A percentile compares a stretch with the other conserved stretches of the same genome.
These are phyloP conservation scores for Mucor saturninus DNA, from an alignment of 371 early-diverging fungal species.

Conservation along the genomic window DNA sequence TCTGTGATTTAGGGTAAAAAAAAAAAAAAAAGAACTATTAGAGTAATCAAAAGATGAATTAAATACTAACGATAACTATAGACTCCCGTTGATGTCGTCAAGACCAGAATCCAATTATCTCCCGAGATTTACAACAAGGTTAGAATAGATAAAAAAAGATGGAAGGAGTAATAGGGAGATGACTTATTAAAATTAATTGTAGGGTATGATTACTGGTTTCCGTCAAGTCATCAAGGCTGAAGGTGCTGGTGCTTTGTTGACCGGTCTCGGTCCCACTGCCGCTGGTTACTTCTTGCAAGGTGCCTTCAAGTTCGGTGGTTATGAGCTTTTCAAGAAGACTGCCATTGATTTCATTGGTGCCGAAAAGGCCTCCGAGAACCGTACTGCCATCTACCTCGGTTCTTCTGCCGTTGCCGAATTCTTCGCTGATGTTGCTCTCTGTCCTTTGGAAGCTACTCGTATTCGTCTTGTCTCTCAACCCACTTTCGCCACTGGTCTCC, in stretches of 20 bases:
- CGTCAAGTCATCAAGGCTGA: slow-evolving; percentile 78
- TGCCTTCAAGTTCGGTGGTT: slow-evolving; percentile 91
- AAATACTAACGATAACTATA: slow-evolving; percentile 2
- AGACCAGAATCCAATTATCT: slow-evolving; percentile 72
- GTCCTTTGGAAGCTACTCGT: slow-evolving; percentile 82
- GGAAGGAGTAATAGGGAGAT: not conserved
- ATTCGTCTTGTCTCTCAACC: slow-evolving; percentile 82
- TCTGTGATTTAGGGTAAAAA: slow-evolving; percentile 22
- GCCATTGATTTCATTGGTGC: slow-evolving; percentile 73
- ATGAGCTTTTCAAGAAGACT: slow-evolving; percentile 89
- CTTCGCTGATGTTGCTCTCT: slow-evolving; percentile 90
- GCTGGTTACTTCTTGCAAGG: slow-evolving; percentile 92
- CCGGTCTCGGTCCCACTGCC: slow-evolving; percentile 85
- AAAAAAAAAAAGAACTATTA: no score
- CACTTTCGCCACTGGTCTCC: slow-evolving; percentile 68
- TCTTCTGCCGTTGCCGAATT: slow-evolving; percentile 90
- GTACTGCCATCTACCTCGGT: slow-evolving; percentile 83
- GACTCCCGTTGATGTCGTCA: slow-evolving; percentile 67
- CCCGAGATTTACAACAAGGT: slow-evolving; percentile 71
- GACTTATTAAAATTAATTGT: not conserved
- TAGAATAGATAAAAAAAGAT: slow-evolving; percentile 15
- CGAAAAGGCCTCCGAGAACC: slow-evolving; percentile 81
- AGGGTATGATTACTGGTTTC: slow-evolving; percentile 66
- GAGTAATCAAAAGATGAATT: no score
- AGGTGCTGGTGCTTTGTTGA: slow-evolving; percentile 85